Evolutionary conservation across 306 rosid species (phyloP).

Genomic region (Mucuna pruriens): DNA sequence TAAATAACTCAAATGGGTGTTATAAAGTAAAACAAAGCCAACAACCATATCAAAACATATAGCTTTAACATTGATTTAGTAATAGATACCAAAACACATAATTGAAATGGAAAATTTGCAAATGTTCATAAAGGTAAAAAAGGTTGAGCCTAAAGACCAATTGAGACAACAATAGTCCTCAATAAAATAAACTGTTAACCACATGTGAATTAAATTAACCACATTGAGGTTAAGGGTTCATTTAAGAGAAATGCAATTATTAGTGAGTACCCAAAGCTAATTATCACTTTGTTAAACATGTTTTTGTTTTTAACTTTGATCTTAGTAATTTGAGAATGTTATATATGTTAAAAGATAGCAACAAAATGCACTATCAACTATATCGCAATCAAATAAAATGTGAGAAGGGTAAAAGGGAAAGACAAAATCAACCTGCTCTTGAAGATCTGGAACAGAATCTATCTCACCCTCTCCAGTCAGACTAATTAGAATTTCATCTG

Average conservation of each 20-base stretch:
- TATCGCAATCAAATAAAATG: conserved; percentile 24
- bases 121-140: background rate
- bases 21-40: background rate
- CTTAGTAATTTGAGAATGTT: background rate
- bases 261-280: conserved; percentile 6
- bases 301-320: background rate
- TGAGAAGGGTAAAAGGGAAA: conserved; percentile 1
- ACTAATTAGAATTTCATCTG: conserved; percentile 79
- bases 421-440: conserved; percentile 75
- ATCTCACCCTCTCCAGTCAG: conserved; percentile 82
- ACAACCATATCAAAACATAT: background rate
- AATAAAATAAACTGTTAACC: background rate
- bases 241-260: conserved; percentile 22
- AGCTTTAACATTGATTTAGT: background rate
- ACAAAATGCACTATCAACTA: conserved; percentile 35
- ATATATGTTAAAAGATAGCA: conserved; percentile 17
- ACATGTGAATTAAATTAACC: background rate
- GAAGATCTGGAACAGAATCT: conserved; percentile 83
- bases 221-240: background rate
- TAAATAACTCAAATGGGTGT: conserved; percentile 12
- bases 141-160: background rate
- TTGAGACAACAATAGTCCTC: background rate
- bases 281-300: background rate
- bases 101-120: background rate
- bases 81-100: background rate